Base-by-base conservation (phyloP, 371 early-diverging fungal genomes). In the Catenaria anguillulae region DNA sequence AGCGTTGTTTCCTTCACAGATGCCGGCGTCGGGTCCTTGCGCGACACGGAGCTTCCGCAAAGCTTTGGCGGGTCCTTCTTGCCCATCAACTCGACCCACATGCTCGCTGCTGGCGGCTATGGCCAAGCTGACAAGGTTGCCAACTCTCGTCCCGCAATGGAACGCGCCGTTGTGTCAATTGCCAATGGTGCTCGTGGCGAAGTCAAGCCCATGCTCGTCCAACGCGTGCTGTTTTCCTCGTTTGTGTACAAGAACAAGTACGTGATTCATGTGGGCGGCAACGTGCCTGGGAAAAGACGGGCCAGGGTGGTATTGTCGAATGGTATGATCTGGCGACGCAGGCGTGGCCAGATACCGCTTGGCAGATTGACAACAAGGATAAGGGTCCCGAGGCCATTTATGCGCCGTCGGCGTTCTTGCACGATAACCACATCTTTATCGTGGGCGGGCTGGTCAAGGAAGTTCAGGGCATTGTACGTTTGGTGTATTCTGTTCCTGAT, bases 221-320 rank as follows among this genome's bases (percentile, higher is more conserved):
- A 12, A 26, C 52, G 52, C 31, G 29, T 21, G 29, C 31, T 50
- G 29, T 24, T 24, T 19, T 15, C 10, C 15, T 21, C 52, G 52
- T 50, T 50, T 17, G 0, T 50, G 29, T 50, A 15, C 52, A 50
- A 50, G 52, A 29, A 29, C 52, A 26, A 29, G 52, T 50, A 50
- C 31, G 29, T 50, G 52, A 50, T 50, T 31, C 52, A 50, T 31
- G 29, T 50, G 13, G 52, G 52, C 52, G 52, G 52, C 52, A 50
- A 26, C 31, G 19, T 29, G 52, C 29, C 26, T 29, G 29, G 4
- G 23, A 24, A 8, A 29, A 50, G 26, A 29, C 29, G n/a, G 43
- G 21, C 21, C 43, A 23, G 21, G 46, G 46, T 10, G n/a, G 10
- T 21, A 8, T 46, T 10, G 24, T 46, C 46, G 46, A 46, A 24